Conservation (phyloP, 768 basidiomycete genomes). For the Lactarius pseudohatsudake region DNA sequence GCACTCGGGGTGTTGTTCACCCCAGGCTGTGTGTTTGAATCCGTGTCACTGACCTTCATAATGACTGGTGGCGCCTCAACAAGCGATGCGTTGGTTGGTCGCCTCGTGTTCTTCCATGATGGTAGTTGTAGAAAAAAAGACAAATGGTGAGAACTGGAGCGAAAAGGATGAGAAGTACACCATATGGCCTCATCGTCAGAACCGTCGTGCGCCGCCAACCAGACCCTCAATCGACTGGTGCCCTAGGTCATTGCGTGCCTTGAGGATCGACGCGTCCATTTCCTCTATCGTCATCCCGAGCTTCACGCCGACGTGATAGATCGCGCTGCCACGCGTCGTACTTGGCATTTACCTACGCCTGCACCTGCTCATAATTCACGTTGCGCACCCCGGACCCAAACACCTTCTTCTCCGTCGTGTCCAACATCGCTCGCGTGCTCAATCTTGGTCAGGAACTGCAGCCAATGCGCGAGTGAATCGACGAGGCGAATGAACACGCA, state of each 20-base stretch:
- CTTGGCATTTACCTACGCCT: constrained; percentile 95
- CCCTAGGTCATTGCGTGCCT: constrained; percentile 93
- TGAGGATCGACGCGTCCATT: constrained; percentile 88
- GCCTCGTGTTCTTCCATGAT: too few relatives aligned
- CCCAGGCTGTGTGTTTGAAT: too few relatives aligned
- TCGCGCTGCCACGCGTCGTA: constrained; percentile 98
- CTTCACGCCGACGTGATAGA: constrained; percentile 86
- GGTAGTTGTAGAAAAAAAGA: not conserved
- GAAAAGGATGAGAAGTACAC: not conserved
- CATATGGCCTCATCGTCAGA: constrained; percentile 36
- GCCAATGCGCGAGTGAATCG: constrained; percentile 91
- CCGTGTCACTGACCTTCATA: too few relatives aligned
- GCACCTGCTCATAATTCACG: constrained; percentile 97
- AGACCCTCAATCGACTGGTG: constrained; percentile 94
- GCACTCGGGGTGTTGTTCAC: too few relatives aligned
- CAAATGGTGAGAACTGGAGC: not conserved
- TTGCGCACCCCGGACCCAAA: constrained; percentile 95
- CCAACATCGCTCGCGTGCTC: constrained; percentile 97
- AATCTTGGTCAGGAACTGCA: constrained; percentile 93
- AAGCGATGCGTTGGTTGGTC: too few relatives aligned
- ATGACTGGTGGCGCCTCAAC: too few relatives aligned
- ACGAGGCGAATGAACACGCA: constrained; percentile 94
- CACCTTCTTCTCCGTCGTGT: constrained; percentile 91
- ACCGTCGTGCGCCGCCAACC: constrained; percentile 53
- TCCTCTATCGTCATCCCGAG: constrained; percentile 92